Conservation (phyloP, 495 filamentous ascomycete species). For the Penicillium subrubescens region DNA sequence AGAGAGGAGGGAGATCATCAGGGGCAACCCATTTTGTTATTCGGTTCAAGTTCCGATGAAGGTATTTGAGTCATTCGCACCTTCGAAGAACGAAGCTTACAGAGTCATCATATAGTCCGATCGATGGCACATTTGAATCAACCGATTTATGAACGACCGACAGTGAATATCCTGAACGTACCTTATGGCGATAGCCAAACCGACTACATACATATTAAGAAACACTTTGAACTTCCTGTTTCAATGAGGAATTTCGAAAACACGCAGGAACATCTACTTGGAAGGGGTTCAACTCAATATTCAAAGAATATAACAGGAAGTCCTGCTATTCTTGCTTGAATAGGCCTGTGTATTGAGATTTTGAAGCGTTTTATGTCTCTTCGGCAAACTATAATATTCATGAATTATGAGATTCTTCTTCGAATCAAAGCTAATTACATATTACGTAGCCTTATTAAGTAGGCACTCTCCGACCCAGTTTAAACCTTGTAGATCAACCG, state of each 20-base stretch:
- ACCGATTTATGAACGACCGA: conserved; percentile 13
- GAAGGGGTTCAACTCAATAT: conserved; percentile 1
- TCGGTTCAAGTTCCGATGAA: conserved; percentile 6
- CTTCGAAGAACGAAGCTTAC: neutral
- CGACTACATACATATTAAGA: conserved; percentile 17
- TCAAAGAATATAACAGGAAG: neutral
- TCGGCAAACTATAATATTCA: neutral
- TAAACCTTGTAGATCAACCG: conserved; percentile 19
- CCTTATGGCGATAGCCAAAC: conserved; percentile 11
- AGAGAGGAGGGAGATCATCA: conserved; percentile 10
- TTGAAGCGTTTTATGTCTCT: neutral
- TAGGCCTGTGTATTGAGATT: neutral
- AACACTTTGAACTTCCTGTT: conserved; percentile 29
- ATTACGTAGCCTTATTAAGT: neutral
- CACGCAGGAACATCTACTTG: neutral
- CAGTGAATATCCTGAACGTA: conserved; percentile 29
- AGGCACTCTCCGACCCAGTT: neutral
- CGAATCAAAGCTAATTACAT: neutral
- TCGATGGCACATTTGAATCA: conserved; percentile 6
- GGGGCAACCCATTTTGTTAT: conserved; percentile 20
- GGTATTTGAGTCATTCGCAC: conserved; percentile 6
- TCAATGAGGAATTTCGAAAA: conserved; percentile 7
- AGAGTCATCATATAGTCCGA: neutral
- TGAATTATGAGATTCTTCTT: neutral
- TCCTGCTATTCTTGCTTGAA: conserved; percentile 12